Evolutionary conservation across 2,329 filamentous ascomycete species (phyloP), one percentile per base, ranked within the genome.

Genomic region (Aureobasidium leucospermi): DNA sequence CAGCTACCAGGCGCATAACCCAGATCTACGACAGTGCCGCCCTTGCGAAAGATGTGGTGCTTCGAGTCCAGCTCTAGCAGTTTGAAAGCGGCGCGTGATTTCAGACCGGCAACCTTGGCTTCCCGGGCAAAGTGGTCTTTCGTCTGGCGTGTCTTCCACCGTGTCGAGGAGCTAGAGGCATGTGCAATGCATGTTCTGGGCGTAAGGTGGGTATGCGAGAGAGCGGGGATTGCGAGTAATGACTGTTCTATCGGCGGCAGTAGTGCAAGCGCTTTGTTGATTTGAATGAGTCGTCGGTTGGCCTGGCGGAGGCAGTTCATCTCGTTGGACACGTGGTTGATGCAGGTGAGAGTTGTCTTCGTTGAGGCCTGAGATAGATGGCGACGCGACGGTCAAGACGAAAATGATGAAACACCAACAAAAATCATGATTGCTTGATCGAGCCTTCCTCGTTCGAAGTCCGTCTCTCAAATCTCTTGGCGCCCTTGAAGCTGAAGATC

Each of bases 71-170:
- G 90, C 79, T 96, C 89, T 16, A 96, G 75, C 9, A 99, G 78
- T 74, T 99, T 99, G 73, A 94, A 96, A 0, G 92, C 94, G 29
- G 94, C 94, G 63, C 94, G 85, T 67, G 90, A 95, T 74, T 93
- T 96, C 60, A 96, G 76, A 0, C 87, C 87, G 65, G 88, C 81
- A 2, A 95, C 85, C 68, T 85, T 88, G 47, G 94, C 92, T 66
- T 88, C 84, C 59, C 83, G 83, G 0, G 87, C 83, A 70, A 85
- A 96, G 16, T 74, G 75, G 75, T 99, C 94, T 42, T 75, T 81
- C 41, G 78, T 78, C 69, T 96, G 92, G 19, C 94, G 86, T 56
- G 81, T 80, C 71, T 90, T 90, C 94, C 94, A 99, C 73, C 85
- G 79, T 53, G 83, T 88, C 1, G 86, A 90, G 2, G 89, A 91